Evolutionary conservation across 2,329 filamentous ascomycete species (phyloP), one percentile per base, ranked within the genome.

Genomic region (Coniochaeta sp.): DNA sequence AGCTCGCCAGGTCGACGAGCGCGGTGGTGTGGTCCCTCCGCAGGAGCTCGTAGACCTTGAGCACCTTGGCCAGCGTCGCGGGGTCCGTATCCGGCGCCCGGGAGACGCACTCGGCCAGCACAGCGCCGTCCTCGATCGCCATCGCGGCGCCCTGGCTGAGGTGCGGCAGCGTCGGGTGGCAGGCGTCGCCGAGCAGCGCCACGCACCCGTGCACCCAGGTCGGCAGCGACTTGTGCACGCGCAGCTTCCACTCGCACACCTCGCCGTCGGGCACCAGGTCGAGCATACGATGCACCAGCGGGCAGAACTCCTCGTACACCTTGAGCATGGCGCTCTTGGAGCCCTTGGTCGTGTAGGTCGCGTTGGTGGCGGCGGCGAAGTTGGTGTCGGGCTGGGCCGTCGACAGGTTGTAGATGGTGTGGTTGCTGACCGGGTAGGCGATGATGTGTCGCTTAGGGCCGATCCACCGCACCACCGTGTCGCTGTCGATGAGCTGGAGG

Each of bases 361-460:
- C 78, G 34, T 78, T 80, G 3, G 81, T 79, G 2, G 84, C 82
- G 10, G 78, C 77, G 14, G 84, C 82, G 59, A 85, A 86, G 69
- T 85, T 81, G 63, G 73, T 74, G 66, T 88, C 85, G 2, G 85
- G 85, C 69, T 88, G 85, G 32, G 82, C 77, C 12, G 84, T 80
- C 14, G 84, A 85, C 36, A 88, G 74, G 72, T 88, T 88, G 74
- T 87, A 88, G 66, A 87, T 81, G 38, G 78, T 79, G 67, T 90
- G 85, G 68, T 80, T 82, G 62, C 83, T 80, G 50, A 93, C 86
- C 0, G 89, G 86, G 70, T 93, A 93, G 0, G 88, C 88, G 66
- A 93, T 90, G 71, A 91, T 89, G 72, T 93, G 90, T 1, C 88
- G 81, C 65, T 83, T 83, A 69, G 86, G 85, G 34, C 89, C 89